Percentiles rank a stretch among this genome's conserved stretches.
phyloP scores from a whole-genome alignment of 495 filamentous ascomycete species.

The Darksidea phi region DNA sequence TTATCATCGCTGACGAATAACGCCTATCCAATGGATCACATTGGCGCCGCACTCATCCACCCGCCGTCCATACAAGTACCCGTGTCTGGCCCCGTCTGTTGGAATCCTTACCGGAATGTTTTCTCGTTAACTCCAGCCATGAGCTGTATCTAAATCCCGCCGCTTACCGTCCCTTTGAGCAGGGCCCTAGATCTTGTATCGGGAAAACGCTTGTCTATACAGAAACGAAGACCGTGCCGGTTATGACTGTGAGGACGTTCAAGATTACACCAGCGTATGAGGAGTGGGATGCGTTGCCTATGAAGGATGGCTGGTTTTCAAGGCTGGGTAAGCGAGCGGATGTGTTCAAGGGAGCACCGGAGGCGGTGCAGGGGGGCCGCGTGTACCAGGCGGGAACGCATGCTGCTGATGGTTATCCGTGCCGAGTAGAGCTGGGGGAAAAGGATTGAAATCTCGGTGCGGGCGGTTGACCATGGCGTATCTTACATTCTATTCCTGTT shows the following conservation, averaged over 20 bases:
- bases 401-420: constrained; percentile 25
- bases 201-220: constrained; percentile 48
- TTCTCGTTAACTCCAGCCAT: constrained; percentile 11
- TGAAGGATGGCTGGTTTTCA: neutral
- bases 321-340: neutral
- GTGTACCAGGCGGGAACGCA: constrained; percentile 31
- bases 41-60: constrained; percentile 29
- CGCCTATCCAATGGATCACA: constrained; percentile 39
- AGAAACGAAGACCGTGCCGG: constrained; percentile 45
- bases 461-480: too few species aligned
- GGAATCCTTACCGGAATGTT: constrained; percentile 30
- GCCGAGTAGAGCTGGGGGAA: constrained; percentile 9
- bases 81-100: constrained; percentile 1
- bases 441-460: too few species aligned
- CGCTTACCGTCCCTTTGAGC: constrained; percentile 30
- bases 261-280: constrained; percentile 43
- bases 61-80: constrained; percentile 24
- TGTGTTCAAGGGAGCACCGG: neutral
- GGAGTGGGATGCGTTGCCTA: constrained; percentile 17
- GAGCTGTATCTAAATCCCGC: constrained; percentile 14
- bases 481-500: too few species aligned
- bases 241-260: constrained; percentile 50
- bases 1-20: constrained; percentile 32
- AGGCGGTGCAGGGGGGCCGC: constrained; percentile 18
- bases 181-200: constrained; percentile 55